Conservation (phyloP, 2,329 filamentous ascomycete species). For the Aschersonia sp. region DNA sequence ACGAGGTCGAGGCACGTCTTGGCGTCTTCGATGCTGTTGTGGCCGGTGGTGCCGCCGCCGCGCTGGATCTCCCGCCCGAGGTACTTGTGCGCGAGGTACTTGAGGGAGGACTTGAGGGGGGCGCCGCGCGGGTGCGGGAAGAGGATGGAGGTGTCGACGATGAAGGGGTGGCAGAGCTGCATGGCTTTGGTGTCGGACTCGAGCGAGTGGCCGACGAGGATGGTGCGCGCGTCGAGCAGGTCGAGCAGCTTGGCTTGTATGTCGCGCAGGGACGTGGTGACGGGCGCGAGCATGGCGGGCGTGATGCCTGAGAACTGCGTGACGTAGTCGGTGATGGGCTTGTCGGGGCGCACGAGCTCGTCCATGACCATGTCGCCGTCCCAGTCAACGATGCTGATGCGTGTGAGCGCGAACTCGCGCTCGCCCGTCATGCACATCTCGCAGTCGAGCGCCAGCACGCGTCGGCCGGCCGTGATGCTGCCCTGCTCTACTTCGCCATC, state of each 20-base stretch:
- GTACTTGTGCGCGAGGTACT: conserved; percentile 79
- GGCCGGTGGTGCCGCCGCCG: conserved; percentile 50
- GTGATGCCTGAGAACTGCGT: conserved; percentile 92
- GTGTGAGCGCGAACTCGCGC: conserved; percentile 68
- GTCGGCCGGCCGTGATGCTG: conserved; percentile 69
- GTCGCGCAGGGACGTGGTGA: conserved; percentile 72
- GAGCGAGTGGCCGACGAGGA: conserved; percentile 68
- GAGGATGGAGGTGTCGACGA: conserved; percentile 81
- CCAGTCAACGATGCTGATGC: conserved; percentile 81
- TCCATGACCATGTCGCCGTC: conserved; percentile 71
- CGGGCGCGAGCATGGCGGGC: conserved; percentile 61
- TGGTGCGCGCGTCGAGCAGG: conserved; percentile 57
- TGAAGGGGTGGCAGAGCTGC: conserved; percentile 77
- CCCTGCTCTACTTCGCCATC: conserved; percentile 63
- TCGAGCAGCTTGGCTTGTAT: conserved; percentile 66
- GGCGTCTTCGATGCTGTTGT: conserved; percentile 89
- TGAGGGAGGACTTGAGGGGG: conserved; percentile 80
- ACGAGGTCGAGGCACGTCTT: conserved; percentile 83
- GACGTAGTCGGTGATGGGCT: conserved; percentile 84
- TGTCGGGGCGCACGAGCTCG: conserved; percentile 79
- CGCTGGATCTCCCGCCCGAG: conserved; percentile 80
- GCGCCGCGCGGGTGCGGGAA: conserved; percentile 85
- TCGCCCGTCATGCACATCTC: conserved; percentile 92
- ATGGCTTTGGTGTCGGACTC: conserved; percentile 76
- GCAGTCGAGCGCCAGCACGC: conserved; percentile 75